Percentiles rank a stretch among this genome's conserved stretches.
These are phyloP conservation scores for Trypanosoma platydactyli DNA, from an alignment of 208 protist species.

Conservation along the genomic window DNA sequence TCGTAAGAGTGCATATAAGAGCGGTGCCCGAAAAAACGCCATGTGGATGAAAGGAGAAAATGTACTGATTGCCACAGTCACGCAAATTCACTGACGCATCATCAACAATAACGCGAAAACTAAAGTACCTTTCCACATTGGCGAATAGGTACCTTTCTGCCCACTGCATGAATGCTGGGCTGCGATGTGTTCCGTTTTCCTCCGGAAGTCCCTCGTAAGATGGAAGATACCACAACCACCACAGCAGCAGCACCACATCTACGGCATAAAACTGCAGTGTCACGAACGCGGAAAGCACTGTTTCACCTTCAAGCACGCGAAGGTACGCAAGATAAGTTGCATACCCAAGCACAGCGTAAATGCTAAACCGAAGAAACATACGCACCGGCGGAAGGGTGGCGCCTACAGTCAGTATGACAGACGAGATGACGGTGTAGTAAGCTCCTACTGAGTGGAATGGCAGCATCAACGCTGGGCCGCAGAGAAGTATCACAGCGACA, in stretches of 20 bases:
- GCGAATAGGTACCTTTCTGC: constrained; percentile 57
- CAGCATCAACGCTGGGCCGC: constrained; percentile 36
- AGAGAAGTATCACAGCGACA: constrained; percentile 22
- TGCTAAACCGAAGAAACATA: constrained; percentile 33
- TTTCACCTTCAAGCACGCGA: constrained; percentile 11
- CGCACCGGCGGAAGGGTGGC: constrained; percentile 44
- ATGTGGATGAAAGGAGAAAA: constrained; percentile 86
- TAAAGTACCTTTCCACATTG: constrained; percentile 71
- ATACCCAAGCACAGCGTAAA: constrained; percentile 63
- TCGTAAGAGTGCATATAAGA: constrained; percentile 51
- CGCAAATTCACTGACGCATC: constrained; percentile 55
- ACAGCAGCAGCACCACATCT: constrained; percentile 41
- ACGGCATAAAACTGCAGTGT: constrained; percentile 25
- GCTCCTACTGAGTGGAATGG: constrained; percentile 56
- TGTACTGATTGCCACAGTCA: constrained; percentile 50
- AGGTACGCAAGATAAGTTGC: constrained; percentile 47
- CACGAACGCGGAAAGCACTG: background rate
- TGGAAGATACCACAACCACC: constrained; percentile 61
- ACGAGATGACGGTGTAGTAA: constrained; percentile 21
- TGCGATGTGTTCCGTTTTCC: constrained; percentile 59
- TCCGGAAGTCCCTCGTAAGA: constrained; percentile 63
- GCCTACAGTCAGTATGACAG: constrained; percentile 30
- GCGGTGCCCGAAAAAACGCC: constrained; percentile 80
- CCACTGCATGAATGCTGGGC: constrained; percentile 46
- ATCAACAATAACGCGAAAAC: constrained; percentile 60